Evolutionary conservation across 1,139 yeast species (phyloP).

Genomic region (Debaryomycetaceae sp.): DNA sequence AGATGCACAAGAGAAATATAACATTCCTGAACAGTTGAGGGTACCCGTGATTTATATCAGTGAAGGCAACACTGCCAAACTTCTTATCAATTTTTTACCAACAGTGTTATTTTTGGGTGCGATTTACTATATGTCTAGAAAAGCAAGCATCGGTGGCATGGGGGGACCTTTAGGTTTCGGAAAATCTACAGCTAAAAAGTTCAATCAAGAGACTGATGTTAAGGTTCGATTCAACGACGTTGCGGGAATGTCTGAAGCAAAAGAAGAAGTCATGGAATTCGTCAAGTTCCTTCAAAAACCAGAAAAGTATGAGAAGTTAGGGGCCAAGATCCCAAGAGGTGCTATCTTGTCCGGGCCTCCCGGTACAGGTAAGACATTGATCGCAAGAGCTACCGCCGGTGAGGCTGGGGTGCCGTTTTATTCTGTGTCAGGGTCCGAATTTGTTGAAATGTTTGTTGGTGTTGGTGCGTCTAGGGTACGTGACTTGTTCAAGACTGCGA

Average conservation of each 20-base stretch:
- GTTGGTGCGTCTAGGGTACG: slow-evolving; percentile 82
- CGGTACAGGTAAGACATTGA: slow-evolving; percentile 80
- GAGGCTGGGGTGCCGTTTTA: slow-evolving; percentile 82
- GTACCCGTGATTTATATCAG: slow-evolving; percentile 81
- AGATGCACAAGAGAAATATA: slow-evolving; percentile 66
- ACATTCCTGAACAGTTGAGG: slow-evolving; percentile 60
- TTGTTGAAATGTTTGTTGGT: slow-evolving; percentile 81
- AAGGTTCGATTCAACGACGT: slow-evolving; percentile 74
- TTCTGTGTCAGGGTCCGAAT: slow-evolving; percentile 80
- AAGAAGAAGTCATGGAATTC: slow-evolving; percentile 82
- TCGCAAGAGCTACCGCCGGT: slow-evolving; percentile 84
- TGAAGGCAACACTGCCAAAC: slow-evolving; percentile 61
- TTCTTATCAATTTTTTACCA: slow-evolving; percentile 72
- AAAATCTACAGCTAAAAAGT: slow-evolving; percentile 65
- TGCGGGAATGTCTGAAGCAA: slow-evolving; percentile 82
- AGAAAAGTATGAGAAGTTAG: slow-evolving; percentile 66
- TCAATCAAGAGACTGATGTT: slow-evolving; percentile 68
- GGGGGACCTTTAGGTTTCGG: slow-evolving; percentile 65
- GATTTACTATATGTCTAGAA: slow-evolving; percentile 66
- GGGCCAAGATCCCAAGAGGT: slow-evolving; percentile 83
- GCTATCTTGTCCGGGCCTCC: slow-evolving; percentile 83
- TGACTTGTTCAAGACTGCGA: slow-evolving; percentile 73
- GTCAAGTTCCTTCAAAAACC: slow-evolving; percentile 77
- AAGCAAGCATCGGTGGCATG: slow-evolving; percentile 52
- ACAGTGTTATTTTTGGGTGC: slow-evolving; percentile 85